A percentile compares a stretch with the other conserved stretches of the same genome.
These are phyloP conservation scores for Boletus sp. DNA, from an alignment of 768 basidiomycete species.

Conservation along the genomic window DNA sequence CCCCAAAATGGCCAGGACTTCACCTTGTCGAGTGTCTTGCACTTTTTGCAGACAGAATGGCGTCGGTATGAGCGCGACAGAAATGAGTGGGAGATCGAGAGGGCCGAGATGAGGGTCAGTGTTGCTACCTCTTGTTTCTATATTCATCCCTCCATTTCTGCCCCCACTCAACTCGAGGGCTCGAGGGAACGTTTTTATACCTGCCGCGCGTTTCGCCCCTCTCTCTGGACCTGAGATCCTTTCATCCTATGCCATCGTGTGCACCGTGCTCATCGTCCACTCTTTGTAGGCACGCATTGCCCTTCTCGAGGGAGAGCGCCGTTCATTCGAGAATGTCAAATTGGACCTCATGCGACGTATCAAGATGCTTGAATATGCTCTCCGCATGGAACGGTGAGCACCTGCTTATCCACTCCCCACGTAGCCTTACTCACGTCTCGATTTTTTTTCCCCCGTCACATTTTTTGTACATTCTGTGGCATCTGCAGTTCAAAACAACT, in stretches of 20 bases:
- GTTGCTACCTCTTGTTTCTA: constrained; percentile 7
- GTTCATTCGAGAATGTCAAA: constrained; percentile 96
- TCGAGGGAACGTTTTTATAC: neutral
- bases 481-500: constrained; percentile 74
- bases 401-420: constrained; percentile 1
- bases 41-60: constrained; percentile 99
- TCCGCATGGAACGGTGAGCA: constrained; percentile 90
- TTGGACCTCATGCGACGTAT: constrained; percentile 94
- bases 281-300: constrained; percentile 84
- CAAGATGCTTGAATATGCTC: constrained; percentile 98
- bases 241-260: neutral
- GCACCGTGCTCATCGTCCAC: constrained; percentile 13
- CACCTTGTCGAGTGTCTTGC: constrained; percentile 90
- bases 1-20: constrained; percentile 89
- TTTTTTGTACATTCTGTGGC: constrained; percentile 16
- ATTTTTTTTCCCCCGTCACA: constrained; percentile 33
- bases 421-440: constrained; percentile 3
- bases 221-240: neutral
- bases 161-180: neutral
- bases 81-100: constrained; percentile 99
- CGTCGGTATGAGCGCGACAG: constrained; percentile 95
- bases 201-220: neutral
- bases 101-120: constrained; percentile 97
- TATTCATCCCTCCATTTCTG: neutral
- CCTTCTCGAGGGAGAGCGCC: constrained; percentile 91